Evolutionary conservation across 1,284 basidiomycete species (phyloP), one percentile per base, ranked within the genome.

Genomic region (Irpex sp.): DNA sequence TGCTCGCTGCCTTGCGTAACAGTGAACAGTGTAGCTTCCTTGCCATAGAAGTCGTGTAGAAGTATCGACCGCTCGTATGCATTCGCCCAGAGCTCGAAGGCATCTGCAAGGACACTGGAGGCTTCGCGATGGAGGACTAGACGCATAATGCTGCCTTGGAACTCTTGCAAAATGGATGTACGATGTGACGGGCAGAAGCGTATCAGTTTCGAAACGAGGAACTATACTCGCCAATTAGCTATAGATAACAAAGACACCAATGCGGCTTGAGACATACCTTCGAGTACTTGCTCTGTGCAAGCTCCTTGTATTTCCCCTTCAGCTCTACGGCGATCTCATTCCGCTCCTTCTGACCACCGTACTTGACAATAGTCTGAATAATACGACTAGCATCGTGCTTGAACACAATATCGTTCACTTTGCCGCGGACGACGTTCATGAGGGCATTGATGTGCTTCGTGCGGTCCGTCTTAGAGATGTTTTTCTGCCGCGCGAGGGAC

Each of bases 381-480:
- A 95, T 92, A 64, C 94, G 82, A 67, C 92, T 94, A 6, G 93
- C 93, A 75, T 96, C 93, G 73, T 96, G 94, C 74, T 95, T 96
- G 72, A 93, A 85, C 5, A 92, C 89, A 58, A 96, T 88, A 57
- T 94, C 94, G 65, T 87, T 88, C 11, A 95, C 87, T 64, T 88
- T 86, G 6, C 93, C 93, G 26, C 90, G 85, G 31, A 93, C 86
- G 55, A 88, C 81, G 37, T 80, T 76, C 85, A 93, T 92, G 13
- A 96, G 81, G 54, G 86, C 84, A 52, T 81, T 76, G 63, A 96
- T 81, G 58, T 93, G 86, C 68, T 87, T 85, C 68, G 87, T 85
- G 36, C 93, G 85, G 71, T 96, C 90, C n/a, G 83, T 76, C 58
- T 87, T 80, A 1, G 85, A 76, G 58, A 93, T 82, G 62, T 88